Evolutionary conservation across 225 moss, liverwort and hornwort genomes (phyloP).

Genomic region (Pseudisothecium myosuroides): DNA sequence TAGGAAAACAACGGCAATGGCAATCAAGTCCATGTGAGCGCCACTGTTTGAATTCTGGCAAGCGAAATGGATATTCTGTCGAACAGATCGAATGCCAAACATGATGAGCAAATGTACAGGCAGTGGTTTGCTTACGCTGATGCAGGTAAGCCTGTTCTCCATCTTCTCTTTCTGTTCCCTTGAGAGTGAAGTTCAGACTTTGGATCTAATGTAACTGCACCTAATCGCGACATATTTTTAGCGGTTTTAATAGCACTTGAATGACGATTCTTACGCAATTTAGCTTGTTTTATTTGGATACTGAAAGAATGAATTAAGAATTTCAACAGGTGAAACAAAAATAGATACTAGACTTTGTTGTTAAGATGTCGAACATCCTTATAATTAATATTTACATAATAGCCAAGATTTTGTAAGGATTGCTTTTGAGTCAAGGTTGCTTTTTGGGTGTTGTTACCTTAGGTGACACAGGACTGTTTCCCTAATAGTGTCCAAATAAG

Average conservation of each 20-base stretch:
- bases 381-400: neutral
- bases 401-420: neutral
- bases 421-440: neutral
- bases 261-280: neutral
- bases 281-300: neutral
- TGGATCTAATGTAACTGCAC: neutral
- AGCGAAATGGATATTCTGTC: slow-evolving; percentile 72
- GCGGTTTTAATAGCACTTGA: neutral
- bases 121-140: slow-evolving; percentile 88
- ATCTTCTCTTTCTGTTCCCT: neutral
- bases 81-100: slow-evolving; percentile 56
- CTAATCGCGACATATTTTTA: neutral
- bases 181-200: neutral
- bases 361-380: neutral
- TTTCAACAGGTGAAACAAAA: neutral
- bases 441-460: neutral
- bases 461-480: neutral
- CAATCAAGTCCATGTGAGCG: neutral
- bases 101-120: slow-evolving; percentile 79
- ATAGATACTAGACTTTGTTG: neutral
- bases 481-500: neutral
- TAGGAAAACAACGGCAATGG: neutral
- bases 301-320: neutral
- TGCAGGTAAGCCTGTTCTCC: slow-evolving; percentile 36
- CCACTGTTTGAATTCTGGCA: neutral